Evolutionary conservation across 2,329 filamentous ascomycete species (phyloP).

Genomic region (Nakataea oryzae): DNA sequence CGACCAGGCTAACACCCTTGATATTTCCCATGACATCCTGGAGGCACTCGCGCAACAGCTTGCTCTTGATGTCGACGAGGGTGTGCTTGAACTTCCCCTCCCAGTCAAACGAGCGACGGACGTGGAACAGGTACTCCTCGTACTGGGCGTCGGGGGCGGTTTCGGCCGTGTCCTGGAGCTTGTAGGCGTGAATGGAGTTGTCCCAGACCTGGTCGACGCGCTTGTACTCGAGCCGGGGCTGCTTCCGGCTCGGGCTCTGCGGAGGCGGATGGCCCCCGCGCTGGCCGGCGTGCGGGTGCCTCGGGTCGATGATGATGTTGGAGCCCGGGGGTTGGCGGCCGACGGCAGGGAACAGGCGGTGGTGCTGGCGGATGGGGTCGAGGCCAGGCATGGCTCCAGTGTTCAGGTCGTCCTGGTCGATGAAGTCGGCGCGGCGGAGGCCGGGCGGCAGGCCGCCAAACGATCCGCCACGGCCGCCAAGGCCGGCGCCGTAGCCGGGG

Average conservation of each 20-base stretch:
- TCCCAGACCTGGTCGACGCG: slow-evolving; percentile 47
- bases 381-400: not conserved
- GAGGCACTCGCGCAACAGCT: slow-evolving; percentile 60
- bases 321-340: not conserved
- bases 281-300: not conserved
- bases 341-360: not conserved
- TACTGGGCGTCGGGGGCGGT: slow-evolving; percentile 42
- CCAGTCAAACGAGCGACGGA: slow-evolving; percentile 73
- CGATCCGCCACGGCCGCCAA: not conserved
- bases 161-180: slow-evolving; percentile 43
- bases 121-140: slow-evolving; percentile 73
- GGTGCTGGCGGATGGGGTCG: not conserved
- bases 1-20: slow-evolving; percentile 69
- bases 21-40: slow-evolving; percentile 64
- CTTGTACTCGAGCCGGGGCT: slow-evolving; percentile 28
- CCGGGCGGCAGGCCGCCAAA: not conserved
- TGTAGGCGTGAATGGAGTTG: slow-evolving; percentile 35
- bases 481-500: not conserved
- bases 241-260: slow-evolving; percentile 8
- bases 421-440: not conserved
- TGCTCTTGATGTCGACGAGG: slow-evolving; percentile 77
- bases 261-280: not conserved
- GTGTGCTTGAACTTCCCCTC: slow-evolving; percentile 69
- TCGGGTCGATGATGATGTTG: not conserved
- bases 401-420: not conserved